Evolutionary conservation across 225 moss, liverwort and hornwort genomes (phyloP).

Genomic region (Sphagnum contortum): DNA sequence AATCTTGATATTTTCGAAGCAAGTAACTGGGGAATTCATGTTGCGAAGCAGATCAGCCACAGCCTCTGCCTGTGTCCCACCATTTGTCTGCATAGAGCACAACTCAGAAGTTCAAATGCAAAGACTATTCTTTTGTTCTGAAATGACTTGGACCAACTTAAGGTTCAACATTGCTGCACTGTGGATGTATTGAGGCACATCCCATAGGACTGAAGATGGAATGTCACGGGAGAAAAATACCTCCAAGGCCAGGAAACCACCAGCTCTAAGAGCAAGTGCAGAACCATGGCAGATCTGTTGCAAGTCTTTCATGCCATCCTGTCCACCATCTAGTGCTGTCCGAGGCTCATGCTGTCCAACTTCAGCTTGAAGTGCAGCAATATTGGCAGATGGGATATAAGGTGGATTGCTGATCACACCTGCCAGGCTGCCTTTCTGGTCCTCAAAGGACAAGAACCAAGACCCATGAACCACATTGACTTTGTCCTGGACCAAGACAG

Average conservation of each 20-base stretch:
- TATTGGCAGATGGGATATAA: slow-evolving; percentile 71
- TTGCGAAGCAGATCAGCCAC: slow-evolving; percentile 48
- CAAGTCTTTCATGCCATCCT: slow-evolving; percentile 81
- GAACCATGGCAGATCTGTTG: slow-evolving; percentile 72
- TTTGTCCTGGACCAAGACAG: slow-evolving; percentile 35
- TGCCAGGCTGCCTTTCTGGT: slow-evolving; percentile 60
- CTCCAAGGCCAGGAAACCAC: slow-evolving; percentile 94
- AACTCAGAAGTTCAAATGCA: too few relatives aligned
- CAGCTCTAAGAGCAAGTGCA: slow-evolving; percentile 61
- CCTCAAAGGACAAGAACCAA: slow-evolving; percentile 78
- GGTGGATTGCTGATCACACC: slow-evolving; percentile 97
- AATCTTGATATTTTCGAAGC: slow-evolving; percentile 58
- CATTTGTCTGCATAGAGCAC: slow-evolving; percentile 62
- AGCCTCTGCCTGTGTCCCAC: slow-evolving; percentile 68
- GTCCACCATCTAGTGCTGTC: slow-evolving; percentile 83
- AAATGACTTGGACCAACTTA: too few relatives aligned
- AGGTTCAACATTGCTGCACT: too few relatives aligned
- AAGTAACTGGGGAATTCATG: slow-evolving; percentile 39
- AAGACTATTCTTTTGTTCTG: too few relatives aligned
- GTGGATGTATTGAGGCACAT: too few relatives aligned
- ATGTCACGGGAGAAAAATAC: slow-evolving; percentile 13
- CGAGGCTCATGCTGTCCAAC: slow-evolving; percentile 93
- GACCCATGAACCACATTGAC: slow-evolving; percentile 74
- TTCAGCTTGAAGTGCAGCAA: slow-evolving; percentile 74
- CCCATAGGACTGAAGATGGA: too few relatives aligned